Base-by-base conservation (phyloP, 805 yeast genomes). In the Wickerhamiella alocasiicola region DNA sequence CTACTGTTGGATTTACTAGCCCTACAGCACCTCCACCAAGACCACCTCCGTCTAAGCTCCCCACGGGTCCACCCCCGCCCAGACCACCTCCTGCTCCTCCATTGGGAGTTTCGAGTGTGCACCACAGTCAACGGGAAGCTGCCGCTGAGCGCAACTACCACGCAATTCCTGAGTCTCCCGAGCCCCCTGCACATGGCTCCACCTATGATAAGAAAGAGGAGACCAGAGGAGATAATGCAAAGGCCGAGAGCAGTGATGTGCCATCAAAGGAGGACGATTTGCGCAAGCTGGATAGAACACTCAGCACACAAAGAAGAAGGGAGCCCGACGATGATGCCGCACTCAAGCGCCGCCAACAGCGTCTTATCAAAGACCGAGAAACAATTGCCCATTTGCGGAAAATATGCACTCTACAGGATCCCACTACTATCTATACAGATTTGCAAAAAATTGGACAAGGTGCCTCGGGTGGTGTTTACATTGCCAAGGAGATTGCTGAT, bases 381-480 rank as follows among this genome's bases (percentile, higher is more conserved):
- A 76, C 82, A 12, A 70, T 82, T 49, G 71, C 74, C 34, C 80
- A 76, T 51, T 65, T 91, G 37, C 67, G 72, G 42, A 73, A 76
- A 29, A 87, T 87, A 36, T 88, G 95, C 54, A 70, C 84, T 2
- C 76, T 73, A 24, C 91, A 87, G 6, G 93, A 91, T 61, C 98
- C 98, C 9, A 72, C 75, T 24, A 66, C 65, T 41, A 56, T 71
- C 36, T 91, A 82, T 59, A 65, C 67, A 33, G 77, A 76, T 54
- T 66, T 63, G 45, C 44, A 57, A 15, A 62, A 63, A 51, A 60
- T 65, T 36, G 99, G 99, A 13, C 97, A 91, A 63, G 99, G 99
- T 54, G 99, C 99, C 0, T 75, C 87, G 47, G 99, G 98, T 15
- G 84, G 93, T 3, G 99, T 91, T 15, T 91, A 49, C 40, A 66